Evolutionary conservation across 129 eudicot genomes (phyloP), one percentile per base, ranked within the genome.

Genomic region (Scalesia atractyloides): DNA sequence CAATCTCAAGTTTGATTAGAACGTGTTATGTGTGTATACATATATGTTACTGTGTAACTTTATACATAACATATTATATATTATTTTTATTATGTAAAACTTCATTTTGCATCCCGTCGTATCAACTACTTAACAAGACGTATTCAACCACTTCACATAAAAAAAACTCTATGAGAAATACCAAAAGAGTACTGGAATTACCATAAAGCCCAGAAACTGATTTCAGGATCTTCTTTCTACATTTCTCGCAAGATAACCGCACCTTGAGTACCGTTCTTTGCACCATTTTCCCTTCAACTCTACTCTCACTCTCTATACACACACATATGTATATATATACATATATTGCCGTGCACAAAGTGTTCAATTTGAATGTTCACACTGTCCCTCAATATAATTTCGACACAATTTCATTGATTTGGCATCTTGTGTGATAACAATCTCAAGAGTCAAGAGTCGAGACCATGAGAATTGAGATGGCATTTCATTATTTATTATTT

Each of bases 241-340:
- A 75, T 82, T 86, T 87, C 0, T 87, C 78, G 66, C 90, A 81
- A 64, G 92, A 79, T 52, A 90, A 56, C n/a, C 79, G 76, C 54
- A 87, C 89, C 82, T 87, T 90, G 50, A 90, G 26, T 10, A 90
- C 95, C 41, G 95, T 90, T 64, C 54, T 85, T 18, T 73, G 86
- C 75, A 82, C 89, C 95, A 85, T 73, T 43, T 65, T 30, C 17
- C 20, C 24, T 54, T 76, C 50, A 43, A 41, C 39, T 20, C 44
- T 36, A 9, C n/a, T 56, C 49, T 16, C 26, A n/a, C 26, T 16
- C 49, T 37, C 2, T 16, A 7, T 63, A 9, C 18, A n/a, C 41
- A 22, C n/a, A 22, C 0, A 75, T n/a, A 3, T 24, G 26, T n/a
- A 47, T 48, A 26, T 22, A 10, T 36, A 12, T 36, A 8, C 41